Conservation (phyloP, 495 filamentous ascomycete genomes). For the Lichenothelia convexa region DNA sequence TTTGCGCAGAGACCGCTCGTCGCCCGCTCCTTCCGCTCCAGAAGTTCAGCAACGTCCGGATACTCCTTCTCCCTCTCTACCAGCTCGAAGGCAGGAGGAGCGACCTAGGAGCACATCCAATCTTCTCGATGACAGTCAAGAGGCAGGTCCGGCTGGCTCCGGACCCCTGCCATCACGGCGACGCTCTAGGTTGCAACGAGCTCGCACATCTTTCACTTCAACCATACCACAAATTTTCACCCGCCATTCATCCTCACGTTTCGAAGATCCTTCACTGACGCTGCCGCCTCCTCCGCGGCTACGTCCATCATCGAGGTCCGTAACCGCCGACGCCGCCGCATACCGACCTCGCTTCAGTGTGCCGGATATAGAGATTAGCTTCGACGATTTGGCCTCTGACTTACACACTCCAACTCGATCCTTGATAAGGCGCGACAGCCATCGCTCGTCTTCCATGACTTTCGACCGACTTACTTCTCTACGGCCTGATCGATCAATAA, state of each 20-base stretch:
- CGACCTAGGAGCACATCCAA: too few species aligned
- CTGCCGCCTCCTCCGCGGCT: conserved; percentile 7
- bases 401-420: conserved; percentile 1
- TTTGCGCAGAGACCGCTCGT: too few species aligned
- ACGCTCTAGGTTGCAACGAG: conserved; percentile 9
- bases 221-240: conserved; percentile 11
- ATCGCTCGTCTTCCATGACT: conserved; percentile 8
- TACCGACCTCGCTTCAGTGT: conserved; percentile 10
- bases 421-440: conserved; percentile 6
- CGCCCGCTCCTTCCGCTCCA: too few species aligned
- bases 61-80: too few species aligned
- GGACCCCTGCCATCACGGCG: conserved; percentile 7
- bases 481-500: conserved; percentile 16
- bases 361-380: conserved; percentile 15
- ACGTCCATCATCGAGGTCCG: conserved; percentile 4
- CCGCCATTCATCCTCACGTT: conserved; percentile 4
- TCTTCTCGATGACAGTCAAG: too few species aligned
- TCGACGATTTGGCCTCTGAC: conserved; percentile 9
- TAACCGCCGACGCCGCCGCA: conserved; percentile 6
- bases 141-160: too few species aligned
- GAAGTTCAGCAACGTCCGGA: too few species aligned
- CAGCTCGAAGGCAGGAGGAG: too few species aligned
- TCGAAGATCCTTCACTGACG: conserved; percentile 4
- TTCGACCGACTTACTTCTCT: conserved; percentile 11
- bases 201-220: conserved; percentile 11